Base-by-base conservation (phyloP, 2,329 filamentous ascomycete genomes). In the Aspergillus thermomutatus region DNA sequence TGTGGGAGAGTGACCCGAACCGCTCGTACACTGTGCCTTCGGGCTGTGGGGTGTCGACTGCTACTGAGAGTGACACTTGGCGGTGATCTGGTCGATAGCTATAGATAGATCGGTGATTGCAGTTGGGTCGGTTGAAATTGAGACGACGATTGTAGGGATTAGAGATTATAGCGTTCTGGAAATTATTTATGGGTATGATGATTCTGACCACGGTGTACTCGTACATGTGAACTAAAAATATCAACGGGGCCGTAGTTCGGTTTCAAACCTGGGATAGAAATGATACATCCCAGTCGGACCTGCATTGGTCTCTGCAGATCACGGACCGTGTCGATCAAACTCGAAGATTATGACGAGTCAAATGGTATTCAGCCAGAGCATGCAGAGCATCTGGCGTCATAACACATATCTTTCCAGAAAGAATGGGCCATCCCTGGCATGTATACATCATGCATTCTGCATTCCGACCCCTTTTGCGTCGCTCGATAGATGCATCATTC, bases 1-100 rank as follows among this genome's bases (percentile, higher is more conserved):
- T 72, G 6, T 91, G 88, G 87, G 88, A 91, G 76, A 77, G 74
- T 47, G 86, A 87, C 58, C 71, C 75, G 1, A 78, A 80, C 60
- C 71, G 73, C 40, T 64, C 58, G 11, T 78, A 74, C 57, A 76
- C 71, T 4, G 74, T 80, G 11, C 73, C 74, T 3, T 64, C 63
- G n/a, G 68, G 59, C 17, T 78, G 77, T 57, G 63, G 59, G 4
- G 62, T 66, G 3, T 69, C 66, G 1, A 64, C 66, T 21, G 64
- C 66, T 5, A 72, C 69, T 4, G 60, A 71, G 49, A 75, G 68
- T 43, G 74, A 77, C 62, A 71, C 57, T 14, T 81, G 77, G 76
- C 62, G 64, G 51, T 73, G 47, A 55, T 52, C 7, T n/a, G n/a
- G 40, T 21, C 31, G 10, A 3, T 7, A 37, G 31, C 31, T 37